Evolutionary conservation across 371 early-diverging fungal genomes (phyloP).

Genomic region (Lichtheimia hyalospora): DNA sequence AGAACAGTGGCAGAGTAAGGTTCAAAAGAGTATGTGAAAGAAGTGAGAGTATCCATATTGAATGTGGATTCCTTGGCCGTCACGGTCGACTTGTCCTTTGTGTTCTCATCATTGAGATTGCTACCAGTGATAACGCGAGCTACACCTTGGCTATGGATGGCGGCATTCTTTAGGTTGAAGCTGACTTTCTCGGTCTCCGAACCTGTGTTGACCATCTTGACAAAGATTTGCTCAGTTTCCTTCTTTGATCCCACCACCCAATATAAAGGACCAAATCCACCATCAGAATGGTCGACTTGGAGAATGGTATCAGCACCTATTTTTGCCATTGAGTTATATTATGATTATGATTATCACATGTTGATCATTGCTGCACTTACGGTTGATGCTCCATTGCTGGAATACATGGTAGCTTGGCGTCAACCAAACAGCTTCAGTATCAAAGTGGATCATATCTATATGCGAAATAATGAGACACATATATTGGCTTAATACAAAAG

Average conservation of each 20-base stretch:
- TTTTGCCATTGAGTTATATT: too few relatives aligned
- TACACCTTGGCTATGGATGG: conserved; percentile 16
- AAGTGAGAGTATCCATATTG: conserved; percentile 1
- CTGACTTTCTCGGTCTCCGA: conserved; percentile 10
- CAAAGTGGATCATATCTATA: conserved; percentile 19
- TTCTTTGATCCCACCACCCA: conserved; percentile 26
- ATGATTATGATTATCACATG: not conserved
- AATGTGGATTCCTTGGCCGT: conserved; percentile 10
- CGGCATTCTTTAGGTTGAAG: conserved; percentile 11
- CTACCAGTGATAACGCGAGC: conserved; percentile 14
- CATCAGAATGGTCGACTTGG: conserved; percentile 20
- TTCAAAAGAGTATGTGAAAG: conserved; percentile 17
- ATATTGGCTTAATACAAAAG: not conserved
- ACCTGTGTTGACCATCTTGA: conserved; percentile 26
- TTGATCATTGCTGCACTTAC: conserved; percentile 1
- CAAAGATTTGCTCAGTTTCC: conserved; percentile 16
- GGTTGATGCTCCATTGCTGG: conserved; percentile 16
- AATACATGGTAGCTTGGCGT: conserved; percentile 20
- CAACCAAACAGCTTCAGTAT: conserved; percentile 18
- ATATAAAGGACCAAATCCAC: conserved; percentile 23
- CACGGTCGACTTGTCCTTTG: conserved; percentile 8
- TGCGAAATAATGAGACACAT: not conserved
- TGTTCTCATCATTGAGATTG: conserved; percentile 6
- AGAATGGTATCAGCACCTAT: conserved; percentile 22
- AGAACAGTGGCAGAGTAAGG: conserved; percentile 20